A percentile compares a stretch with the other conserved stretches of the same genome.
Conservation (phyloP, 768 basidiomycete genomes). For the Antrodiella citrinella region DNA sequence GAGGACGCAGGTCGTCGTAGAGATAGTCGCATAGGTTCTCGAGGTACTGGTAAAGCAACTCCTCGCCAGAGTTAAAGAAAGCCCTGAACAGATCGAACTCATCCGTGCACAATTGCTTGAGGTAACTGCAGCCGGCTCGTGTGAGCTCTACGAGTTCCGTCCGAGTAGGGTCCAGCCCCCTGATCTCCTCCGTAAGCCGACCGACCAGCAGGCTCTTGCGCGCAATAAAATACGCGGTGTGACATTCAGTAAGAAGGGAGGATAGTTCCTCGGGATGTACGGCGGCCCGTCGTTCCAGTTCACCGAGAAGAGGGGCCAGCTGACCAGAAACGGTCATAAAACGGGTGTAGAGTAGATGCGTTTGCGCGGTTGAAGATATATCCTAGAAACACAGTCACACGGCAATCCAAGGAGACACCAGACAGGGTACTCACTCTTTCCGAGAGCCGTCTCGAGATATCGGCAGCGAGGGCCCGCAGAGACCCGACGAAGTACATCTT, state of each 20-base stretch:
- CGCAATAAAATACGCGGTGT: conserved; percentile 70
- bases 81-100: conserved; percentile 81
- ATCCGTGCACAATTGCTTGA: conserved; percentile 85
- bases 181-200: conserved; percentile 74
- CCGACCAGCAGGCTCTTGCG: conserved; percentile 67
- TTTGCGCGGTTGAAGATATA: conserved; percentile 71
- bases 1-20: conserved; percentile 91
- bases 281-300: conserved; percentile 73
- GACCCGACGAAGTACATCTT: conserved; percentile 94
- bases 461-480: conserved; percentile 67
- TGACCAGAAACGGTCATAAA: conserved; percentile 68
- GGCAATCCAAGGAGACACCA: not conserved
- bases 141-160: conserved; percentile 90
- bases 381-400: conserved; percentile 34
- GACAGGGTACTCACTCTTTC: conserved; percentile 49
- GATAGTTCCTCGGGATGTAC: conserved; percentile 81
- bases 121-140: conserved; percentile 82
- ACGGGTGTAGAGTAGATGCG: conserved; percentile 84
- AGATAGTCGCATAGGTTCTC: conserved; percentile 90
- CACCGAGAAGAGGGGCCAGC: conserved; percentile 70
- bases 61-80: conserved; percentile 85
- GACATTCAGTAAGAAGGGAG: conserved; percentile 79
- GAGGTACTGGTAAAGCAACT: conserved; percentile 68
- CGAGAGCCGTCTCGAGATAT: conserved; percentile 64
- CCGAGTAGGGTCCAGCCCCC: conserved; percentile 65